Evolutionary conservation across 2,329 filamentous ascomycete genomes (phyloP), one percentile per base, ranked within the genome.

Genomic region (Biscogniauxia sp.): DNA sequence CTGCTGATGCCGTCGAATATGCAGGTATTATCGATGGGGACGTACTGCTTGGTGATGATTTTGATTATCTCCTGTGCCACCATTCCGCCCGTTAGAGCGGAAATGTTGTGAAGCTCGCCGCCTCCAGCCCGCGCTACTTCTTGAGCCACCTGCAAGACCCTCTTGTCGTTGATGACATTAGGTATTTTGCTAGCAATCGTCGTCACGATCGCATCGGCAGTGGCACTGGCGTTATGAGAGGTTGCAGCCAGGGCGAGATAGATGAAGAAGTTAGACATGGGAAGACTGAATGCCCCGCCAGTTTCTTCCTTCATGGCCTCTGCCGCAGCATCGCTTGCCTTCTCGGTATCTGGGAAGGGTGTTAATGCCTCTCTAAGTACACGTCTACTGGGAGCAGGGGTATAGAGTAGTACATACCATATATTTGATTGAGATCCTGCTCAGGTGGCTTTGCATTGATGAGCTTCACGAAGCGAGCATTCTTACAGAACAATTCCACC

Each of bases 41-140:
- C 80, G 75, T 90, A 91, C 77, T 91, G 88, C 70, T 86, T 87
- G 13, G 88, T 90, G 69, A 90, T 84, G 60, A 94, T 85, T 75
- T 99, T 99, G 78, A 99, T 96, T 64, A 94, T 86, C 78, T 99
- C 95, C 76, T 99, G 96, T n/a, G 94, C 92, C 54, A 96, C 90
- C 80, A 99, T 90, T 2, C 95, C 96, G 28, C 95, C 96, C 1
- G 88, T 90, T 59, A 97, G 78, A 25, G 93, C 89, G 32, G 93
- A 90, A 59, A 96, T 91, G 73, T 97, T 98, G 79, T 99, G 95
- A 61, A 99, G 79, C 75, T 99, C 96, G 57, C 88, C 91, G 26
- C 92, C 91, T 54, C 86, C 88, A 41, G 92, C 90, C 61, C 96
- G 87, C 37, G 88, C 85, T 51, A 92, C 81, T 74, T 93, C 90